Percentiles rank a stretch among this genome's conserved stretches.
Conservation (phyloP, 176 grass and related monocot genomes). For the Puccinellia tenuiflora region DNA sequence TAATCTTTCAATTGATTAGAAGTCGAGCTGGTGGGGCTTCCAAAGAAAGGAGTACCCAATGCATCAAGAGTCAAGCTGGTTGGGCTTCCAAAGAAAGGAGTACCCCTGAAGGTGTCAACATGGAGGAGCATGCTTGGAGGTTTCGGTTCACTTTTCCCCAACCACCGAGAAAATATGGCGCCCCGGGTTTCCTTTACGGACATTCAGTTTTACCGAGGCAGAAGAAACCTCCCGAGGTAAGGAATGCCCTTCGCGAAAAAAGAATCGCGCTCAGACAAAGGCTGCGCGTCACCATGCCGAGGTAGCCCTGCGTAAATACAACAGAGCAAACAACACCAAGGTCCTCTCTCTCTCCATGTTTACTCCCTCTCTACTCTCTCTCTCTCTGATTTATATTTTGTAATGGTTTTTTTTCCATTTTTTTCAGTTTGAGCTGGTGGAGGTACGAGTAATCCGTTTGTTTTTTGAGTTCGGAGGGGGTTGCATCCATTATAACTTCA, state of each 20-base stretch:
- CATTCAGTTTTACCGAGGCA: not conserved
- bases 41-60: not conserved
- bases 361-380: no score
- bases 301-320: not conserved
- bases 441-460: not conserved
- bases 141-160: not conserved
- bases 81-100: slow-evolving; percentile 7
- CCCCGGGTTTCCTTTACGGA: not conserved
- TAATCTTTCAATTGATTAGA: not conserved
- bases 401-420: not conserved
- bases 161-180: not conserved
- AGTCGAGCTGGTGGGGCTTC: slow-evolving; percentile 1
- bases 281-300: not conserved
- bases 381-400: not conserved
- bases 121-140: not conserved
- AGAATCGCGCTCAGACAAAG: not conserved
- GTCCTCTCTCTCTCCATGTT: not conserved
- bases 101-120: not conserved
- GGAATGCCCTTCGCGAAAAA: not conserved
- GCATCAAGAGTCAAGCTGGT: not conserved
- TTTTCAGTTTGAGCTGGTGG: not conserved
- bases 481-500: slow-evolving; percentile 11
- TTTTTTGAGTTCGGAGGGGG: slow-evolving; percentile 20
- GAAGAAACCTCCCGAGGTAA: not conserved
- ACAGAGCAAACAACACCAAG: not conserved